phyloP scores from a whole-genome alignment of 2,329 filamentous ascomycete species.

The Colletotrichum cereale region DNA sequence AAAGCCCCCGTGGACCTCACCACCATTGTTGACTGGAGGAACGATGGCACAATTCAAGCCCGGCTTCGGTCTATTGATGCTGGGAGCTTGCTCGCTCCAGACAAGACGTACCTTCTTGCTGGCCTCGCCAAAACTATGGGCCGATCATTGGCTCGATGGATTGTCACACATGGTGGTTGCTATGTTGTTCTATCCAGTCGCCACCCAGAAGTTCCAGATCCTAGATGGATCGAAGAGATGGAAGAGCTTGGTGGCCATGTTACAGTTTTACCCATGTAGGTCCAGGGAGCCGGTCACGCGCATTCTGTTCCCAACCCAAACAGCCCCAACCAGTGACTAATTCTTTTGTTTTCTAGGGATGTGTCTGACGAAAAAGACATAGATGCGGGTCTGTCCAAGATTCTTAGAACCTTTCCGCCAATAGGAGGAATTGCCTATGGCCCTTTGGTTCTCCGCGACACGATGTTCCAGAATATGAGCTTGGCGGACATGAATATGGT shows the following conservation, averaged over 20 bases:
- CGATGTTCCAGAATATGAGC: conserved; percentile 47
- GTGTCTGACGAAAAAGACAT: conserved; percentile 37
- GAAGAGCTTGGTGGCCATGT: conserved; percentile 13
- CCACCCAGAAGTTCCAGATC: conserved; percentile 43
- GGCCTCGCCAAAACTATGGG: conserved; percentile 50
- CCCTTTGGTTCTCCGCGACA: conserved; percentile 59
- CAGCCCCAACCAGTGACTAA: not conserved
- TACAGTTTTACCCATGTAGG: conserved; percentile 6
- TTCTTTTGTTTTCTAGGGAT: not conserved
- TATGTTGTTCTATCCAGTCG: conserved; percentile 53
- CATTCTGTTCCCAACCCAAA: not conserved
- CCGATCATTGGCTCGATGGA: conserved; percentile 51
- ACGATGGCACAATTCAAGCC: not conserved
- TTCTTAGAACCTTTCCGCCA: conserved; percentile 43
- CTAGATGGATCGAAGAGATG: conserved; percentile 24
- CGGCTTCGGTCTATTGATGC: conserved; percentile 14
- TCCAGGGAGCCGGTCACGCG: not conserved
- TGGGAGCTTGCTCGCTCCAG: conserved; percentile 35
- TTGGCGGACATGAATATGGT: conserved; percentile 44
- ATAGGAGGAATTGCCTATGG: conserved; percentile 58
- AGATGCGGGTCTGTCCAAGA: conserved; percentile 38
- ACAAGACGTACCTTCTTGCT: conserved; percentile 49
- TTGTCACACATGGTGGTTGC: conserved; percentile 49
- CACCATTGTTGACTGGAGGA: conserved; percentile 17
- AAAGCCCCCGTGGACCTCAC: not conserved